Evolutionary conservation across 495 filamentous ascomycete genomes (phyloP).

Genomic region (Aspergillus sparsus): DNA sequence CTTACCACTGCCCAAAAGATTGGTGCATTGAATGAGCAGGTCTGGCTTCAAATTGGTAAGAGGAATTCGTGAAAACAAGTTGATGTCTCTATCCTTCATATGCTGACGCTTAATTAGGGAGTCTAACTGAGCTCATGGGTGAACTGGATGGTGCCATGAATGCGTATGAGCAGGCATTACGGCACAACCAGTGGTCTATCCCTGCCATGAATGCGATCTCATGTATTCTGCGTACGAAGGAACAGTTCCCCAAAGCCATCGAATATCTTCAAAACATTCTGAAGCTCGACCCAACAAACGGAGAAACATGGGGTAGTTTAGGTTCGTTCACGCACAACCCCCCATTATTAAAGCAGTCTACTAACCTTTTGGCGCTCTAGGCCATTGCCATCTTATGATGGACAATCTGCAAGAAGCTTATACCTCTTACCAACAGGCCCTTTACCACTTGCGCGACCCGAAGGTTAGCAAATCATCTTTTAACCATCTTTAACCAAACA

Average conservation of each 20-base stretch:
- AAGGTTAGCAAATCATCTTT: constrained; percentile 61
- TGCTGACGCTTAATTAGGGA: constrained; percentile 54
- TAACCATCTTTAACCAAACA: not conserved
- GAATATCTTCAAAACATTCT: constrained; percentile 91
- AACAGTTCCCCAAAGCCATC: constrained; percentile 90
- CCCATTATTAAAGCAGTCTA: constrained; percentile 4
- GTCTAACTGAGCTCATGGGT: constrained; percentile 82
- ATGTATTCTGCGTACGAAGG: constrained; percentile 82
- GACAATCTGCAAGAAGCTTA: constrained; percentile 97
- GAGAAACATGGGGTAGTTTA: constrained; percentile 95
- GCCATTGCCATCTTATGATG: constrained; percentile 99
- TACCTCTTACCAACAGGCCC: constrained; percentile 92
- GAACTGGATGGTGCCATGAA: constrained; percentile 84
- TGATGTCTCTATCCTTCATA: not conserved
- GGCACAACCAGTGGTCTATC: constrained; percentile 85
- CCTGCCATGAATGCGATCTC: constrained; percentile 94
- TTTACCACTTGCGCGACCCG: constrained; percentile 91
- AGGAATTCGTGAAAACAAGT: not conserved
- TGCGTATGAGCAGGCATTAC: constrained; percentile 86
- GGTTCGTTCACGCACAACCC: constrained; percentile 51
- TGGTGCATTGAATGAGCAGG: constrained; percentile 70
- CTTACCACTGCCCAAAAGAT: constrained; percentile 61
- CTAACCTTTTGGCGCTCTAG: constrained; percentile 37
- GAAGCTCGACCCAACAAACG: constrained; percentile 84
- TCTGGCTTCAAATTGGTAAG: constrained; percentile 95